Base-by-base conservation (phyloP, 2,329 filamentous ascomycete species). In the Beauveria australis region DNA sequence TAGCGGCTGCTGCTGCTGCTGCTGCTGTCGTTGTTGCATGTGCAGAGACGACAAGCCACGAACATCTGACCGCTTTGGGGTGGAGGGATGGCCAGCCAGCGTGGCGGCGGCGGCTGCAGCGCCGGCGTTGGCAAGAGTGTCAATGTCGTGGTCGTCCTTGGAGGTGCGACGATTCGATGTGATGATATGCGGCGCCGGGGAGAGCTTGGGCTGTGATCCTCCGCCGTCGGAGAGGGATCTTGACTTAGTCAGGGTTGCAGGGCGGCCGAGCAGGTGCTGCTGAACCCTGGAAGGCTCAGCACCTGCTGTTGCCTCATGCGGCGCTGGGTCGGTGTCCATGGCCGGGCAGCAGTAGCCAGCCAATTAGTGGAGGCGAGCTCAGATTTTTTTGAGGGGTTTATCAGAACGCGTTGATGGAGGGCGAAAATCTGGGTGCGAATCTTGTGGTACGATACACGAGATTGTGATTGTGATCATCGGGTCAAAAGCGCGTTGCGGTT, bases 21-120 rank as follows among this genome's bases (percentile, higher is more conserved):
- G 53, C 43, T 48, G 33, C 22, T 28, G 53, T 16, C 41, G 55
- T 33, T 59, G 54, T 22, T 71, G 71, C 64, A 74, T 68, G 47
- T 73, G 71, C 59, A 71, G 66, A 68, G 69, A 75, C 70, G 69
- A 75, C 70, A 94, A 79, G 44, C 85, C 86, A 60, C 85, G 78
- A 63, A 88, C 82, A 48, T 84, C 83, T 55, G 86, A 80, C 64
- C 89, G 82, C 62, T 85, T 82, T n/a, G 91, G 90, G 8, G 91
- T 95, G 53, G 82, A 81, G n/a, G 88, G 87, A 41, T 69, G 67
- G 28, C 69, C 67, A 53, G 68, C 47, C 65, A 76, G 73, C 48
- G 75, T 73, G 26, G 26, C 19, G 40, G 28, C 48, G 43, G 28
- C 49, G 26, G 30, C 43, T 24, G 44, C 19, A 28, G 49, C 48